These are phyloP conservation scores for Rhododendron mucronatum DNA, from an alignment of 148 eudicot genomes.

Conservation along the genomic window DNA sequence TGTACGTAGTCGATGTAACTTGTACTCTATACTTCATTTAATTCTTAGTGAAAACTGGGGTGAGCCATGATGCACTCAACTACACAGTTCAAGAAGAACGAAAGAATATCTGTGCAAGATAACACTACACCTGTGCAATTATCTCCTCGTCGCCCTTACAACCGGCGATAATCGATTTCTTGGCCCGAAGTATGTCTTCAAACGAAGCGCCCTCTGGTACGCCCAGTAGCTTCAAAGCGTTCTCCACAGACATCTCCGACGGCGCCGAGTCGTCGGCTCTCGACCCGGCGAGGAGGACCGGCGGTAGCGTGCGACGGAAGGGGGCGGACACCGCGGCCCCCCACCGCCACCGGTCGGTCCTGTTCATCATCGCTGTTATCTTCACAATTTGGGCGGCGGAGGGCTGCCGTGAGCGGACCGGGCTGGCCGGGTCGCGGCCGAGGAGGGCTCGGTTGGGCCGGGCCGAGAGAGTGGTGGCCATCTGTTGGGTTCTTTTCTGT, in stretches of 20 bases:
- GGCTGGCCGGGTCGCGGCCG: slow-evolving; percentile 10
- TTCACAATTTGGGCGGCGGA: slow-evolving; percentile 13
- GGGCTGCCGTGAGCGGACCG: slow-evolving; percentile 17
- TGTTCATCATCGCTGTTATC: slow-evolving; percentile 9
- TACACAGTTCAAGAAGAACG: too few species aligned
- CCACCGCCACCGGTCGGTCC: not conserved
- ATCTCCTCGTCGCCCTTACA: slow-evolving; percentile 66
- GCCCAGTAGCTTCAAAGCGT: slow-evolving; percentile 75
- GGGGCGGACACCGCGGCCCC: slow-evolving; percentile 13
- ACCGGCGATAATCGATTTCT: slow-evolving; percentile 53
- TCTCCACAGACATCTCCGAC: slow-evolving; percentile 81
- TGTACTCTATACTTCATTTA: too few species aligned
- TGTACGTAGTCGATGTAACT: not conserved
- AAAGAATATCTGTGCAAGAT: too few species aligned
- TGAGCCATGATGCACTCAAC: too few species aligned
- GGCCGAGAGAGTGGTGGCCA: slow-evolving; percentile 61
- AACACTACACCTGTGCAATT: slow-evolving; percentile 55
- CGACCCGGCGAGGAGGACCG: slow-evolving; percentile 35
- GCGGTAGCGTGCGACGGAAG: slow-evolving; percentile 16
- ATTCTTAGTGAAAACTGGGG: too few species aligned
- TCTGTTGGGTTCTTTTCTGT: slow-evolving; percentile 1
- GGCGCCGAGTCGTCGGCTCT: slow-evolving; percentile 82
- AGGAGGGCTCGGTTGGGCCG: slow-evolving; percentile 43
- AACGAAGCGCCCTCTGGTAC: slow-evolving; percentile 78
- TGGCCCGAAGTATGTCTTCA: slow-evolving; percentile 82